Base-by-base conservation (phyloP, 495 filamentous ascomycete species). In the Penicillium parvum region DNA sequence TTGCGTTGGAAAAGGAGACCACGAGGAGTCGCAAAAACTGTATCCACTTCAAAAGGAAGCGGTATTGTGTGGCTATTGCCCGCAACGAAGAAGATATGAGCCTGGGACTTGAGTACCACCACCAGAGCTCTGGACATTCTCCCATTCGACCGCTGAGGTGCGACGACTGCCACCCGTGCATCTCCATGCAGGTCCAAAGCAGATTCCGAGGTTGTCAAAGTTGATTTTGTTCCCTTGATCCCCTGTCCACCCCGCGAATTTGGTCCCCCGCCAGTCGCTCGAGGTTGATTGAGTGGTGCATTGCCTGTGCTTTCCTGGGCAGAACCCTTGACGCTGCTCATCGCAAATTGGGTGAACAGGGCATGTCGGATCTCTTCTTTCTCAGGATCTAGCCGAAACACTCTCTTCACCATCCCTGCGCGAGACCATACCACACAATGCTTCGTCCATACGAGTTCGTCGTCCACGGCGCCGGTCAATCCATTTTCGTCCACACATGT, bases 41-140 rank as follows among this genome's bases (percentile, higher is more conserved):
- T 80, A 54, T 96, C 88, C 25, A 96, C 84, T 63, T 96, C 89
- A 53, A 99, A 97, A 10, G 92, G 90, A 45, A 99, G 76, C 61
- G 94, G 86, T 42, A 97, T 79, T 43, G 94, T 79, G 76, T 97
- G 88, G 63, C 80, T 95, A 17, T 85, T 79, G 3, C 90, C 90
- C 12, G 83, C 74, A n/a, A 96, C 77, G 60, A 91, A 95, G 71
- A 86, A 94, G 52, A 97, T 79, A 56, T 96, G 92, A 17, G 88
- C 90, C 57, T 96, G 91, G 3, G 86, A 86, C 61, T 90, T 92
- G 44, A 99, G 77, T 49, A 96, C 84, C 27, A 97, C 83, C 5
- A 97, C 89, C 37, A 99, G 67, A 18, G 92, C 84, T 75, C 60
- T 81, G 67, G 52, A 82, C 57, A 28, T 47, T 34, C 38, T 53